Base-by-base conservation (phyloP, 495 filamentous ascomycete species). In the Hypoxylon fuscum region DNA sequence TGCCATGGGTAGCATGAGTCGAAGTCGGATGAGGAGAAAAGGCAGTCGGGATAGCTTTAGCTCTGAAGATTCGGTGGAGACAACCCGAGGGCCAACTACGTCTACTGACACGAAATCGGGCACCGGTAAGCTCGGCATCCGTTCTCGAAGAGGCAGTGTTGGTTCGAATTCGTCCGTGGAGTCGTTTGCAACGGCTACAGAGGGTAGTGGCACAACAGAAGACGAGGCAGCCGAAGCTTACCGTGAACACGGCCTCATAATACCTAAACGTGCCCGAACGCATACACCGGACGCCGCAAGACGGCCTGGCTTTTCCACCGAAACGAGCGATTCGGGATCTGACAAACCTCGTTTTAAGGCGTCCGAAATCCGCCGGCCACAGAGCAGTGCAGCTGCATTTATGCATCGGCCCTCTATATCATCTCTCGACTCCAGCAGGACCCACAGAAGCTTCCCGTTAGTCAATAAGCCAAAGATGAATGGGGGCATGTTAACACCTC, bases 151-250 rank as follows among this genome's bases (percentile, higher is more conserved):
- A 37, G 78, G 82, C 49, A 96, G 91, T 68, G 75, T 70, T 21
- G 85, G 84, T 25, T 93, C 92, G 0, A 74, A 87, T 2, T 93
- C 90, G 5, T 94, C 91, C 0, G 75, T 89, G 14, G 90, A 88
- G 4, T 90, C 90, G 0, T 97, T 95, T 76, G 90, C 88, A 11
- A 96, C 93, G 0, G 93, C 93, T 25, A 85, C 80, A 0, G 93
- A 96, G 75, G 88, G 84, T 0, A 68, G 75, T 5, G 72, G 64
- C 5, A 76, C 67, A 21, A 62, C 57, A 34, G 58, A 57, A 32
- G 67, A 57, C 25, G 55, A 66, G 21, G 10, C 49, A 32, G 45
- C 32, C 41, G 70, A 71, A 22, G 46, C 35, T 3, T 74, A 63
- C 18, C 45, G 43, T 1, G 57, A 64, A 37, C 59, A 65, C 49